Conservation (phyloP, 805 yeast species). For the Ogataea ramenticola region DNA sequence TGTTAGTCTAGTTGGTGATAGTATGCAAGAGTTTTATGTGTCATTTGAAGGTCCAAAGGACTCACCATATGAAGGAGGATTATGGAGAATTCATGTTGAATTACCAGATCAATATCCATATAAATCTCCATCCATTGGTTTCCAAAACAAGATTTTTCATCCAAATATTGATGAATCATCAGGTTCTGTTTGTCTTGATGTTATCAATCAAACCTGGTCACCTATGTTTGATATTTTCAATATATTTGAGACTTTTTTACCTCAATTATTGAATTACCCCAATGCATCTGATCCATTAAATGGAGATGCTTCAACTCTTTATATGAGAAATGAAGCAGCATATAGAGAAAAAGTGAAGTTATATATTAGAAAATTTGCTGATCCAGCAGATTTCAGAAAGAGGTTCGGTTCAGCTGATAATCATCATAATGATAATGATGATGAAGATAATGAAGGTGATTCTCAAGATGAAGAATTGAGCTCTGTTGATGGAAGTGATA, state of each 20-base stretch:
- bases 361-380: constrained; percentile 69
- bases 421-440: constrained; percentile 14
- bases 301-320: constrained; percentile 78
- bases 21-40: constrained; percentile 80
- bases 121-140: constrained; percentile 93
- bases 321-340: constrained; percentile 56
- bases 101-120: constrained; percentile 93
- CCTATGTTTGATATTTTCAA: constrained; percentile 93
- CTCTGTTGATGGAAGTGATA: constrained; percentile 14
- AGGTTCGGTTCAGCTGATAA: constrained; percentile 14
- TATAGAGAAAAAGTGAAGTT: constrained; percentile 66
- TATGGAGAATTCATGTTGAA: constrained; percentile 88
- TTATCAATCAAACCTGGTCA: constrained; percentile 96
- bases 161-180: constrained; percentile 90
- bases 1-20: constrained; percentile 75
- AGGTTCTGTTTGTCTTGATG: constrained; percentile 93
- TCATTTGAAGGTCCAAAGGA: constrained; percentile 80
- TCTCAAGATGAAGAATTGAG: constrained; percentile 17
- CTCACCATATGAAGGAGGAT: constrained; percentile 84
- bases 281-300: constrained; percentile 93
- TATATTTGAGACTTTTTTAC: constrained; percentile 87
- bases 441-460: constrained; percentile 4
- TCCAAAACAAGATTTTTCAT: constrained; percentile 83
- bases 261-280: constrained; percentile 86
- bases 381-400: constrained; percentile 23